These are phyloP conservation scores for Phylloporus sp. DNA, from an alignment of 768 basidiomycete species.

Conservation along the genomic window DNA sequence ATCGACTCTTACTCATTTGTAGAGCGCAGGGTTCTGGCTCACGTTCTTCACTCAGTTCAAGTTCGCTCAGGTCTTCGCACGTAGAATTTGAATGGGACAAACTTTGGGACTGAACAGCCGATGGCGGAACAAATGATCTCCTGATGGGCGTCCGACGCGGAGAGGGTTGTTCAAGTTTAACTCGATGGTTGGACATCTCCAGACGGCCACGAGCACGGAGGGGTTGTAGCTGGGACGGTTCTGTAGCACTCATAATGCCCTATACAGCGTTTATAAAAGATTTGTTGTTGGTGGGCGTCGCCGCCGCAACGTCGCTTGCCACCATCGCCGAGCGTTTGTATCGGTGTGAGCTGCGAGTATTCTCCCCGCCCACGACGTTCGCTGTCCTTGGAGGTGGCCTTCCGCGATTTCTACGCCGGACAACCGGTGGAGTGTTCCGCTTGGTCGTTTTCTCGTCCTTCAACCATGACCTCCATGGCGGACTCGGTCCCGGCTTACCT, in stretches of 20 bases:
- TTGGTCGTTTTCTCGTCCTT: constrained; percentile 24
- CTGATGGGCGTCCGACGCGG: constrained; percentile 7
- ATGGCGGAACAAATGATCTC: constrained; percentile 8
- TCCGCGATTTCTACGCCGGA: constrained; percentile 18
- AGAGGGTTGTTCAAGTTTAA: neutral
- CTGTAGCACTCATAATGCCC: constrained; percentile 1
- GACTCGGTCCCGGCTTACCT: constrained; percentile 60
- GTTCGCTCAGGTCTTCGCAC: neutral
- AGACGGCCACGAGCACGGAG: neutral
- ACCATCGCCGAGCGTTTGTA: constrained; percentile 11
- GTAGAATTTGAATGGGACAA: constrained; percentile 1
- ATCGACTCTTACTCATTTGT: neutral
- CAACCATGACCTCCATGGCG: constrained; percentile 68
- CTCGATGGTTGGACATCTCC: neutral
- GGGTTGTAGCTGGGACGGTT: constrained; percentile 14
- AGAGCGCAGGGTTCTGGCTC: neutral
- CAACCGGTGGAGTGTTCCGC: constrained; percentile 10
- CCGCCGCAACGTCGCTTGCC: constrained; percentile 23
- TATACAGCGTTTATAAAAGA: constrained; percentile 19
- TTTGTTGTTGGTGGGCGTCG: constrained; percentile 20
- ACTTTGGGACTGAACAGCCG: neutral
- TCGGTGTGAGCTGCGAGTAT: constrained; percentile 19
- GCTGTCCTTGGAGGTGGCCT: constrained; percentile 15
- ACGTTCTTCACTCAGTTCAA: neutral
- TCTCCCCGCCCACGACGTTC: constrained; percentile 22